A percentile compares a stretch with the other conserved stretches of the same genome.
These are phyloP conservation scores for Huiozyma naganishii DNA, from an alignment of 805 yeast genomes.

Conservation along the genomic window DNA sequence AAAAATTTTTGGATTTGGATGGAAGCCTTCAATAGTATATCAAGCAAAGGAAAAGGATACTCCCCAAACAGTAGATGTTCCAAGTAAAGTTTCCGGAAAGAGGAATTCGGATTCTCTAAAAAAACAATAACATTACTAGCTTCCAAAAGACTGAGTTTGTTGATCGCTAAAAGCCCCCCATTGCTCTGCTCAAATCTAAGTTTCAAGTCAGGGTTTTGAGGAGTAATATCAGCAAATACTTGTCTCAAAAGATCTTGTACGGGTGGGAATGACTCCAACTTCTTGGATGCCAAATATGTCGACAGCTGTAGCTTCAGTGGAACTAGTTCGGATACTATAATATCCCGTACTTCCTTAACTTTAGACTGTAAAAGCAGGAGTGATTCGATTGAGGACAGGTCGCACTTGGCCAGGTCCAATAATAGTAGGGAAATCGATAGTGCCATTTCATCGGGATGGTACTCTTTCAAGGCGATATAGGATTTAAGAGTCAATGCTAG, in stretches of 20 bases:
- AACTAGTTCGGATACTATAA: slow-evolving; percentile 9
- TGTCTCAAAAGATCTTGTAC: slow-evolving; percentile 1
- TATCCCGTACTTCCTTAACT: neutral
- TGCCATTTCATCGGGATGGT: slow-evolving; percentile 8
- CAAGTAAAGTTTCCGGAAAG: slow-evolving; percentile 50
- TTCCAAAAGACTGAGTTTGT: slow-evolving; percentile 29
- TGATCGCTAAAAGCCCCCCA: slow-evolving; percentile 5
- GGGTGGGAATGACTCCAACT: slow-evolving; percentile 9
- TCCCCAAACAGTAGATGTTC: slow-evolving; percentile 58
- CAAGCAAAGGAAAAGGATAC: slow-evolving; percentile 38
- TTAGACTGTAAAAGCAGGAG: slow-evolving; percentile 9
- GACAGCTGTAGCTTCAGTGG: slow-evolving; percentile 5
- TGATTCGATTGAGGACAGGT: slow-evolving; percentile 9
- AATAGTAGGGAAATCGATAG: slow-evolving; percentile 5
- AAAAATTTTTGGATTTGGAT: slow-evolving; percentile 20
- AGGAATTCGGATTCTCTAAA: slow-evolving; percentile 43
- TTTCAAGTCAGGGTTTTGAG: slow-evolving; percentile 1
- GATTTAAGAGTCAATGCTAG: slow-evolving; percentile 1
- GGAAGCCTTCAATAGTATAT: slow-evolving; percentile 29
- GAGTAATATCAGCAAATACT: slow-evolving; percentile 1
- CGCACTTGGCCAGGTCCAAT: slow-evolving; percentile 6
- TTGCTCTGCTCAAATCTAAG: slow-evolving; percentile 6
- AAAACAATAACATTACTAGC: slow-evolving; percentile 46
- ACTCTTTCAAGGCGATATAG: neutral
- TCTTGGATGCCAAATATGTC: slow-evolving; percentile 6